A percentile compares a stretch with the other conserved stretches of the same genome.
Conservation (phyloP, 164 flowering plant genomes). For the Chloranthus sessilifolius region DNA sequence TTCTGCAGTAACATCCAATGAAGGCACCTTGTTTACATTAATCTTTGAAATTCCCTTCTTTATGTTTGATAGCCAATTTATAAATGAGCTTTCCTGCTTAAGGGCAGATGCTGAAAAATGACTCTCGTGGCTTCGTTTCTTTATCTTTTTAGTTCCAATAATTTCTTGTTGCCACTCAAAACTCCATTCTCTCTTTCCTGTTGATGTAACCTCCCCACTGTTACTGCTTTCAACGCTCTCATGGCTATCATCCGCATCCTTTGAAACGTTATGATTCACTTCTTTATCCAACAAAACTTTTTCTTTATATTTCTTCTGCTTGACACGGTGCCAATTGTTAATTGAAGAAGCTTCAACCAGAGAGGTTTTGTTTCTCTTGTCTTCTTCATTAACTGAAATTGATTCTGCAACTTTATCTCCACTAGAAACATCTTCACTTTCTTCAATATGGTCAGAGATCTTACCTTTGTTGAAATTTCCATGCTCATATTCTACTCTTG, state of each 20-base stretch:
- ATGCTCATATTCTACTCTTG: slow-evolving; percentile 10
- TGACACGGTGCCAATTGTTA: slow-evolving; percentile 11
- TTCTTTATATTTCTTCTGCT: slow-evolving; percentile 36
- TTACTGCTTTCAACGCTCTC: slow-evolving; percentile 83
- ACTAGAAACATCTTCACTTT: slow-evolving; percentile 13
- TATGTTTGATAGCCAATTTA: slow-evolving; percentile 84
- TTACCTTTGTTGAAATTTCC: slow-evolving; percentile 8
- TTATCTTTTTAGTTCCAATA: slow-evolving; percentile 40
- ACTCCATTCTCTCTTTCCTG: slow-evolving; percentile 39
- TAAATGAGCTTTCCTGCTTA: slow-evolving; percentile 57
- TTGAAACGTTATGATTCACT: slow-evolving; percentile 17
- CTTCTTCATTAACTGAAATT: slow-evolving; percentile 15
- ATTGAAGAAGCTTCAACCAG: slow-evolving; percentile 21
- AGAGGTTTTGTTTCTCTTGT: slow-evolving; percentile 14
- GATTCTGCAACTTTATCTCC: slow-evolving; percentile 11
- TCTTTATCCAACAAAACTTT: slow-evolving; percentile 42
- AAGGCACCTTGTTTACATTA: slow-evolving; percentile 23
- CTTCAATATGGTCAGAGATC: slow-evolving; percentile 14
- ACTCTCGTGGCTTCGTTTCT: slow-evolving; percentile 24
- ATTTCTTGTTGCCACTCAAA: slow-evolving; percentile 34
- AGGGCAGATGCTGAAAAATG: slow-evolving; percentile 29
- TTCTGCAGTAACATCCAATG: slow-evolving; percentile 28
- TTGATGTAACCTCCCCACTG: slow-evolving; percentile 35
- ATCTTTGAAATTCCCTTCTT: slow-evolving; percentile 45
- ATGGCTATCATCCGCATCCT: slow-evolving; percentile 49